A percentile compares a stretch with the other conserved stretches of the same genome.
Conservation (phyloP, 2,329 filamentous ascomycete species). For the Xylaria sp. region DNA sequence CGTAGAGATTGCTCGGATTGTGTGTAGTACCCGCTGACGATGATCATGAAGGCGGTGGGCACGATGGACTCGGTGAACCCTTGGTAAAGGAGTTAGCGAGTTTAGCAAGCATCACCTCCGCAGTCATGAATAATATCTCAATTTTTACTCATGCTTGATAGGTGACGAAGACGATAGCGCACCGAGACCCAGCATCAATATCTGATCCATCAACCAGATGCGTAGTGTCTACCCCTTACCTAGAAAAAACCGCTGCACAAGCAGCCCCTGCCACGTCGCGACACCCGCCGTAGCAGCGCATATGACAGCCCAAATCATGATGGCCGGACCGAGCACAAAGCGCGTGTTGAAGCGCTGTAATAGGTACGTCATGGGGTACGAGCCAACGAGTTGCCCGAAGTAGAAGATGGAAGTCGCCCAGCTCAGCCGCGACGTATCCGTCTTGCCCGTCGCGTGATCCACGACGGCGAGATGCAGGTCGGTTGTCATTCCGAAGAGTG, state of each 20-base stretch:
- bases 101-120: not conserved
- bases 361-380: slow-evolving; percentile 78
- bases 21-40: slow-evolving; percentile 71
- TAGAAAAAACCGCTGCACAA: slow-evolving; percentile 72
- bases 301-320: slow-evolving; percentile 73
- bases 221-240: slow-evolving; percentile 38
- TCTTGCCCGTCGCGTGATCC: slow-evolving; percentile 60
- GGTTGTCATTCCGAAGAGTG: slow-evolving; percentile 79
- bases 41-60: slow-evolving; percentile 74
- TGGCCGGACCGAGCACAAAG: slow-evolving; percentile 70
- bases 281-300: slow-evolving; percentile 77
- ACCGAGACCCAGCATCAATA: too few species aligned
- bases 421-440: slow-evolving; percentile 73
- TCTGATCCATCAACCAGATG: too few species aligned
- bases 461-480: slow-evolving; percentile 71
- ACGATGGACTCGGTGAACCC: slow-evolving; percentile 72
- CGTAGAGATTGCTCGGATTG: slow-evolving; percentile 72
- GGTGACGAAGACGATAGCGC: not conserved
- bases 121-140: too few species aligned
- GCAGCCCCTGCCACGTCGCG: slow-evolving; percentile 71
- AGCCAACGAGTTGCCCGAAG: slow-evolving; percentile 79
- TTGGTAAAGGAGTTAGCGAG: not conserved
- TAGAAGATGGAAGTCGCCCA: slow-evolving; percentile 86
- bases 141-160: not conserved
- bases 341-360: slow-evolving; percentile 75